Evolutionary conservation across 2,329 filamentous ascomycete species (phyloP).

Genomic region (Monosporascus sp.): DNA sequence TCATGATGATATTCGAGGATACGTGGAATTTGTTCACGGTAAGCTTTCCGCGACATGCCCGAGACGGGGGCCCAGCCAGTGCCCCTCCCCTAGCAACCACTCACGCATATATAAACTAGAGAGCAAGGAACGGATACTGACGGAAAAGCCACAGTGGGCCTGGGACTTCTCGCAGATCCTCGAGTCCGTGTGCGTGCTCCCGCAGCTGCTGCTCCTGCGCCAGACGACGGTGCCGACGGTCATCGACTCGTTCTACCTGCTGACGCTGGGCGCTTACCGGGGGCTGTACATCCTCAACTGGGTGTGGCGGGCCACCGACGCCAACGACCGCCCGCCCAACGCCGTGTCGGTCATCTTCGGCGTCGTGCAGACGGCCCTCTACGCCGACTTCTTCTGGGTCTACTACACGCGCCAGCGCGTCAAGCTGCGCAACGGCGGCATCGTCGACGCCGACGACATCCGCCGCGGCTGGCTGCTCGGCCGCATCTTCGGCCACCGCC

Average conservation of each 20-base stretch:
- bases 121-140: not conserved
- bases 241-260: constrained; percentile 93
- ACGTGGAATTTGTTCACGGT: constrained; percentile 50
- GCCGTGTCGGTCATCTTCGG: constrained; percentile 79
- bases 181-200: constrained; percentile 85
- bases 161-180: constrained; percentile 90
- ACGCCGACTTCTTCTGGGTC: constrained; percentile 94
- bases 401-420: constrained; percentile 92
- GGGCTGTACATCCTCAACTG: constrained; percentile 89
- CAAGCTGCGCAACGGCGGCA: constrained; percentile 81
- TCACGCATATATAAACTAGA: not conserved
- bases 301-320: constrained; percentile 65
- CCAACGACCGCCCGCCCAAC: constrained; percentile 55
- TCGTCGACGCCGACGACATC: constrained; percentile 88
- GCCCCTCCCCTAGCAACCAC: constrained; percentile 11
- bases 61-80: not conserved
- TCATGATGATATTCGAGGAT: constrained; percentile 62
- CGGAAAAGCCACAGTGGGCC: constrained; percentile 51
- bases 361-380: constrained; percentile 81
- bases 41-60: constrained; percentile 15
- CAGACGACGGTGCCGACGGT: constrained; percentile 96
- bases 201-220: constrained; percentile 84
- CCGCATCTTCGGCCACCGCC: constrained; percentile 64
- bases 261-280: constrained; percentile 82
- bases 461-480: constrained; percentile 79